These are phyloP conservation scores for Singerocomus inundabilis DNA, from an alignment of 1,284 basidiomycete genomes.

Conservation along the genomic window DNA sequence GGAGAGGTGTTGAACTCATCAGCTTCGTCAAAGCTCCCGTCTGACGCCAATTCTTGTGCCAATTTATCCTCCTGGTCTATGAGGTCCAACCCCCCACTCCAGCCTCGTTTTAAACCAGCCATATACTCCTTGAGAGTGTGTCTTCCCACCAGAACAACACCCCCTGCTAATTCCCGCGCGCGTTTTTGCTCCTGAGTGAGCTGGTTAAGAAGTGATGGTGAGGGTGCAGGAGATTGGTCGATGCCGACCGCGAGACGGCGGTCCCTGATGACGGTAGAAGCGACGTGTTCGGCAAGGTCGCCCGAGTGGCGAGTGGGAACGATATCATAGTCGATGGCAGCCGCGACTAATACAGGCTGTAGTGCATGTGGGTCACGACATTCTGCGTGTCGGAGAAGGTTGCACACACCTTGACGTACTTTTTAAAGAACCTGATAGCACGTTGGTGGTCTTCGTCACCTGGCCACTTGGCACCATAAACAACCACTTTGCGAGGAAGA, in stretches of 20 bases:
- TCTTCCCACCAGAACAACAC: slow-evolving; percentile 85
- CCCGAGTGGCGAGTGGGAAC: slow-evolving; percentile 82
- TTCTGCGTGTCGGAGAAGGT: slow-evolving; percentile 3
- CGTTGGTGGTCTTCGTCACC: slow-evolving; percentile 93
- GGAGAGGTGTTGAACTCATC: slow-evolving; percentile 33
- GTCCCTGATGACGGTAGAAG: slow-evolving; percentile 67
- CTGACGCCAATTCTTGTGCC: slow-evolving; percentile 64
- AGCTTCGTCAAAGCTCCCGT: slow-evolving; percentile 77
- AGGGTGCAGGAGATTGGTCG: slow-evolving; percentile 47
- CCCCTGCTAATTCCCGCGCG: slow-evolving; percentile 74
- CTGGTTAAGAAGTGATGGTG: slow-evolving; percentile 56
- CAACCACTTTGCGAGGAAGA: slow-evolving; percentile 77
- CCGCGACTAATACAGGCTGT: slow-evolving; percentile 91
- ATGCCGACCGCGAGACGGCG: slow-evolving; percentile 64
- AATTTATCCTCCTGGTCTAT: slow-evolving; percentile 78
- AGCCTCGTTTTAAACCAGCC: slow-evolving; percentile 82
- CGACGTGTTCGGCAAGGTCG: slow-evolving; percentile 74
- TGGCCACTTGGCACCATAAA: slow-evolving; percentile 89
- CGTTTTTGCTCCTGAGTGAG: slow-evolving; percentile 56
- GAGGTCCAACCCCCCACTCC: slow-evolving; percentile 71
- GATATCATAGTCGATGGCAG: slow-evolving; percentile 90
- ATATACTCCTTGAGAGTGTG: slow-evolving; percentile 95
- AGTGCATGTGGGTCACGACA: slow-evolving; percentile 4
- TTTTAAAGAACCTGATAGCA: slow-evolving; percentile 85
- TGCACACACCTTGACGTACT: slow-evolving; percentile 87